Evolutionary conservation across 768 basidiomycete genomes (phyloP), one percentile per base, ranked within the genome.

Genomic region (Mycena rosella): DNA sequence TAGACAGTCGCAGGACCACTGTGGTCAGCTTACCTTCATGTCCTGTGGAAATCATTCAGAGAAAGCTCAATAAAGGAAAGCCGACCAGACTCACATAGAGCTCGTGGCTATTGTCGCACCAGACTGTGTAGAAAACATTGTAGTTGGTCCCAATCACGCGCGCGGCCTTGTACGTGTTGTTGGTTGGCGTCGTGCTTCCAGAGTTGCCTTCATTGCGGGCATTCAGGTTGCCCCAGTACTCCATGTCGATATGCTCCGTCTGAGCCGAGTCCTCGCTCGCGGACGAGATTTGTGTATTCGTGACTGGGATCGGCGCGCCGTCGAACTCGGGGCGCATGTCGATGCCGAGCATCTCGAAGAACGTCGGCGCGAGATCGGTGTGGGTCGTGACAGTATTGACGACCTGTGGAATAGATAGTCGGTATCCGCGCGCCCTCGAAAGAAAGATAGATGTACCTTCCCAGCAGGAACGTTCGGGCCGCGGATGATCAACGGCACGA

Each of bases 281-380:
- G 2, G 38, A 40, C 18, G 55, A 27, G 47, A 60, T 60, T 9
- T 60, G 44, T 3, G 29, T 22, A 3, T 29, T 32, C 11, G 44
- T 60, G 26, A 60, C 22, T 8, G 58, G 58, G 13, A 60, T 60
- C 5, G 58, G 58, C n/a, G 58, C 22, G 15, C 58, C 58, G 34
- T 60, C 58, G n/a, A 60, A 60, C 6, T 47, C 58, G 32, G 27
- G 13, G 26, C 34, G 44, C 22, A 60, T 30, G 1, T n/a, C n/a
- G 44, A 60, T 3, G 45, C 45, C 45, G 22, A 49, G 45, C 36
- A 60, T 36, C n/a, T 47, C 10, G 13, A 60, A 17, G 45, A 60
- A 49, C 22, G 58, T 60, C 29, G 58, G 58, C 11, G 45, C 58
- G 22, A 60, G 30, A 13, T 60, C 58, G 29, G 34, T 49, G 45